Percentiles rank a stretch among this genome's conserved stretches.
These are phyloP conservation scores for Tetraselmis chui DNA, from an alignment of 139 green algal genomes.

Conservation along the genomic window DNA sequence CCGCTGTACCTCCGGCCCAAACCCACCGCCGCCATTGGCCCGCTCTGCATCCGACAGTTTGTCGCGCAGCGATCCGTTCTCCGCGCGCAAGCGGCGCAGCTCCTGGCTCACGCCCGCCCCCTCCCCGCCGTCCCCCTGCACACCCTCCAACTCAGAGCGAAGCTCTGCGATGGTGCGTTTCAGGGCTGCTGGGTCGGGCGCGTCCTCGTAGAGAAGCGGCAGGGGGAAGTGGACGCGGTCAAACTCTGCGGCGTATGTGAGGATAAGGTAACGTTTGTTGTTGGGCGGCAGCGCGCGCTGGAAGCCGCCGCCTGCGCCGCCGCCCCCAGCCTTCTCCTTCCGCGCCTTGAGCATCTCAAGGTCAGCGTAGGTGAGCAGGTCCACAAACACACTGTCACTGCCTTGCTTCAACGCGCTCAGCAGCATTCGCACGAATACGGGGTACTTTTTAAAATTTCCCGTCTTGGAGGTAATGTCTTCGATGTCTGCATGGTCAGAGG, in stretches of 20 bases:
- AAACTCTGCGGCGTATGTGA: conserved; percentile 86
- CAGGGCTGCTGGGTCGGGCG: conserved; percentile 54
- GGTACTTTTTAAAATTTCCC: conserved; percentile 81
- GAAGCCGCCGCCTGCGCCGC: neutral
- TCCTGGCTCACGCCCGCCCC: conserved; percentile 24
- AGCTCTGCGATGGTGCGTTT: conserved; percentile 48
- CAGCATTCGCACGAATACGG: conserved; percentile 82
- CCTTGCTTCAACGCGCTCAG: conserved; percentile 55
- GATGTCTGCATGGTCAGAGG: conserved; percentile 55
- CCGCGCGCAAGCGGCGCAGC: conserved; percentile 45
- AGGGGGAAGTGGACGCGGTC: conserved; percentile 88
- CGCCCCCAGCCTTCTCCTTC: neutral
- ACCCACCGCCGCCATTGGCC: conserved; percentile 10
- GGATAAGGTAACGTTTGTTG: conserved; percentile 88
- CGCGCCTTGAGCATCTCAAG: conserved; percentile 65
- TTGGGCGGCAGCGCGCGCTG: conserved; percentile 20
- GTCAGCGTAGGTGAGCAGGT: conserved; percentile 79
- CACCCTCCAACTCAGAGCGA: conserved; percentile 32
- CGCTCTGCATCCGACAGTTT: too few relatives aligned
- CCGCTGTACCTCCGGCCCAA: conserved; percentile 23
- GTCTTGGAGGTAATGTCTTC: conserved; percentile 85
- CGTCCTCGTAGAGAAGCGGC: conserved; percentile 66
- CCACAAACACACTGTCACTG: conserved; percentile 75
- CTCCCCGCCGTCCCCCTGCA: neutral
- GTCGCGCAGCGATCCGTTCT: conserved; percentile 42